Conservation (phyloP, 1,139 yeast species). For the Hemisphaericaspora xylanilytica region DNA sequence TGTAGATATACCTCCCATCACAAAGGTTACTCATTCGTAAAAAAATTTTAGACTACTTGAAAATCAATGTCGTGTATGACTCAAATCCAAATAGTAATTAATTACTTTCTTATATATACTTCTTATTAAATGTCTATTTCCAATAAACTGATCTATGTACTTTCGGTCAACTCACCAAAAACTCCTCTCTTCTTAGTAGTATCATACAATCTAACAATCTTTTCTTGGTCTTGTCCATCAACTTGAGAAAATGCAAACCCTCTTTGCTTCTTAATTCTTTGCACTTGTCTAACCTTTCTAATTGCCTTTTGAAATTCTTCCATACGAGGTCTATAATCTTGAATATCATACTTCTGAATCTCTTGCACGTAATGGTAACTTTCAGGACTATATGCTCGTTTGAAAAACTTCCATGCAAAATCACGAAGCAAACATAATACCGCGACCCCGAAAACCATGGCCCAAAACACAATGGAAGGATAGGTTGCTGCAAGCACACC, state of each 20-base stretch:
- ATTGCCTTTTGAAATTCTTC: conserved; percentile 97
- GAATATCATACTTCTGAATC: conserved; percentile 91
- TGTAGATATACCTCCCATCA: too few relatives aligned
- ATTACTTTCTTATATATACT: conserved; percentile 1
- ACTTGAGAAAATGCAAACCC: conserved; percentile 98
- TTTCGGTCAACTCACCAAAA: conserved; percentile 45
- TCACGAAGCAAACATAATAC: conserved; percentile 80
- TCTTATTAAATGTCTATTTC: conserved; percentile 8
- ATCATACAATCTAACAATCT: conserved; percentile 89
- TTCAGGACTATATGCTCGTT: conserved; percentile 87
- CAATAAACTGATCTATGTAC: conserved; percentile 3
- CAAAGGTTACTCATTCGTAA: too few relatives aligned
- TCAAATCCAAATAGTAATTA: not conserved
- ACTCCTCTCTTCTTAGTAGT: conserved; percentile 69
- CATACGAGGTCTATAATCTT: conserved; percentile 91
- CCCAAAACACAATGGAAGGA: conserved; percentile 83
- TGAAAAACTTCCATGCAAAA: conserved; percentile 90
- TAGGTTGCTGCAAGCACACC: conserved; percentile 80
- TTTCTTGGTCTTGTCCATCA: conserved; percentile 89
- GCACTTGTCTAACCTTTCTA: conserved; percentile 95
- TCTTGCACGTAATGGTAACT: conserved; percentile 94
- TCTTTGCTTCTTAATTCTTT: conserved; percentile 95
- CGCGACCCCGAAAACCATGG: conserved; percentile 72
- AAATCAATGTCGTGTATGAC: not conserved
- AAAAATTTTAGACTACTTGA: not conserved